A percentile compares a stretch with the other conserved stretches of the same genome.
phyloP scores from a whole-genome alignment of 306 rosid species.

The Cajanus cajan region DNA sequence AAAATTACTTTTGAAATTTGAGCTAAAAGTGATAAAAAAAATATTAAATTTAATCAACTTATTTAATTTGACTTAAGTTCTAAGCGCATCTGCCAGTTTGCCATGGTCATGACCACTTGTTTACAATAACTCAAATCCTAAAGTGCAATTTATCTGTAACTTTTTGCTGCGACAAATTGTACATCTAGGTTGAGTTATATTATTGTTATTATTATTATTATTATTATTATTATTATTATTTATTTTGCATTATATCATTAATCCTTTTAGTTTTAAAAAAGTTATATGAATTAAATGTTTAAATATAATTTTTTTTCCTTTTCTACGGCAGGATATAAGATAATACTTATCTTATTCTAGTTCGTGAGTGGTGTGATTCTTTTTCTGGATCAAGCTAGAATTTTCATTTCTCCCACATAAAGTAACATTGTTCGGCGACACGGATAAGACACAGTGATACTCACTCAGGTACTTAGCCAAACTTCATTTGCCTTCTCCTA shows the following conservation, averaged over 20 bases:
- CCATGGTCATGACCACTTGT: not conserved
- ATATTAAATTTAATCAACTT: not conserved
- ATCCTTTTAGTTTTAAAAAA: no score
- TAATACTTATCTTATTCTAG: not conserved
- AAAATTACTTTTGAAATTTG: not conserved
- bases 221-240: no score
- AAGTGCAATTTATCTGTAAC: not conserved
- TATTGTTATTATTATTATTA: no score
- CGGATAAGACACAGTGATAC: not conserved
- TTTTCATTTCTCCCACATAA: not conserved
- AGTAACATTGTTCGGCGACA: not conserved
- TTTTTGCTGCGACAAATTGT: not conserved
- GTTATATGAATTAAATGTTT: no score
- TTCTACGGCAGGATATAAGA: not conserved
- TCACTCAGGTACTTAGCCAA: no score
- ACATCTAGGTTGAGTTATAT: not conserved
- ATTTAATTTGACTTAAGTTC: not conserved
- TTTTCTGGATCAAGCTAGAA: constrained; percentile 1
- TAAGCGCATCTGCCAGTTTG: not conserved
- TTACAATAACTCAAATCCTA: not conserved
- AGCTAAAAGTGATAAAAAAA: not conserved
- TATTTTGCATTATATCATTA: no score
- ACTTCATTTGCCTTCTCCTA: not conserved
- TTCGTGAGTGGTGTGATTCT: not conserved
- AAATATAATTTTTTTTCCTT: no score